phyloP scores from a whole-genome alignment of 2,329 filamentous ascomycete species.

The Fusarium euwallaceae region DNA sequence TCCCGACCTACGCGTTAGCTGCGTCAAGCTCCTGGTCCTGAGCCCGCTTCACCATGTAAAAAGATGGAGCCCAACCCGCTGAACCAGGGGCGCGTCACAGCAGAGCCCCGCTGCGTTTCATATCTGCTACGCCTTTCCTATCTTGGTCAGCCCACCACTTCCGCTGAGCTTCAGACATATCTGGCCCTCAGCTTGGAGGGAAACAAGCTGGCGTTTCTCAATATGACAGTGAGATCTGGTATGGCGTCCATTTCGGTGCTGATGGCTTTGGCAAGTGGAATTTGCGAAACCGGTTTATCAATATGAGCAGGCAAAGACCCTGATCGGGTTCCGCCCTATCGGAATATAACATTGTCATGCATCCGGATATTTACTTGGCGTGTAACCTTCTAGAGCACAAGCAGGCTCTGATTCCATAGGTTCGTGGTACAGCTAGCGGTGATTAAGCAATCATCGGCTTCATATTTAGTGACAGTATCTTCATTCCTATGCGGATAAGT shows the following conservation, averaged over 20 bases:
- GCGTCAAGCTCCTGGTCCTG: not conserved
- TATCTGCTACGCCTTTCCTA: constrained; percentile 34
- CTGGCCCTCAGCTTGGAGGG: constrained; percentile 8
- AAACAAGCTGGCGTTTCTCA: not conserved
- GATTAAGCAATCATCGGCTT: not conserved
- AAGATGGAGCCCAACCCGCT: constrained; percentile 25
- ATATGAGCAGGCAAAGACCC: not conserved
- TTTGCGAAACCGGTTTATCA: not conserved
- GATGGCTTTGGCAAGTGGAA: not conserved
- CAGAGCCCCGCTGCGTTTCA: constrained; percentile 43
- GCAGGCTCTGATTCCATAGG: not conserved
- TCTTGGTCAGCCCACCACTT: not conserved
- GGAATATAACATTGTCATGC: not conserved
- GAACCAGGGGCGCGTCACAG: constrained; percentile 23
- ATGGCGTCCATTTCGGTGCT: not conserved
- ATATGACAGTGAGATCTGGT: not conserved
- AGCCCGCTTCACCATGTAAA: constrained; percentile 8
- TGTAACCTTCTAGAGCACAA: constrained; percentile 9
- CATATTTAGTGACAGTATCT: not conserved
- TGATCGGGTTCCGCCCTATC: constrained; percentile 3
- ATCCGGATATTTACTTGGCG: not conserved
- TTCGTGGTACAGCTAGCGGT: not conserved
- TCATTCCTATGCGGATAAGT: not conserved
- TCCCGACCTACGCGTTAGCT: constrained; percentile 4
- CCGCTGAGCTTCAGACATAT: constrained; percentile 1